A percentile compares a stretch with the other conserved stretches of the same genome.
Conservation (phyloP, 352 stramenopile genomes). For the Phytophthora pini region DNA sequence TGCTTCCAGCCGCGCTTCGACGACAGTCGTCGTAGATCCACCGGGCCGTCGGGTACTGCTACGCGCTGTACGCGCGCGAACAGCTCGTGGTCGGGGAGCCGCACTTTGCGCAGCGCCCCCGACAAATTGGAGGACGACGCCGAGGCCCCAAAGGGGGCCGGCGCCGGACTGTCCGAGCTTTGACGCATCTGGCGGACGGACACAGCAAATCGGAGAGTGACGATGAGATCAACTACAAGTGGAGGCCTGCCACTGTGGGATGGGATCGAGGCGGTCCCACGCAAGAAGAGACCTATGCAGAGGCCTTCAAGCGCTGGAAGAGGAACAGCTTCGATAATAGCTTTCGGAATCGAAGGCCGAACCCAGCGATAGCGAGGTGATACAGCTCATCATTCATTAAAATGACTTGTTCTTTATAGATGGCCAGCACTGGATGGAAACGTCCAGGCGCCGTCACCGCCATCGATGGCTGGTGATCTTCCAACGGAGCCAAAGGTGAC, state of each 20-base stretch:
- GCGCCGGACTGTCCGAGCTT: constrained; percentile 21
- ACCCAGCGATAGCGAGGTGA: constrained; percentile 7
- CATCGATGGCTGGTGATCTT: constrained; percentile 1
- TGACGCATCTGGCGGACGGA: constrained; percentile 18
- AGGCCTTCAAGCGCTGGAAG: constrained; percentile 1
- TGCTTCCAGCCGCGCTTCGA: constrained; percentile 34
- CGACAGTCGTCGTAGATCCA: constrained; percentile 23
- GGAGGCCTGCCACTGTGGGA: not conserved
- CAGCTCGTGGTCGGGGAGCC: constrained; percentile 33
- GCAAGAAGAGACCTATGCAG: constrained; percentile 9
- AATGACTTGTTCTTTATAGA: not conserved
- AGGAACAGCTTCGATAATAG: constrained; percentile 5
- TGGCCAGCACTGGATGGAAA: no score
- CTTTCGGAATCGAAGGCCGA: constrained; percentile 19
- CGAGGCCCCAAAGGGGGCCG: constrained; percentile 12
- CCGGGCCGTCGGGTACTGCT: constrained; percentile 14
- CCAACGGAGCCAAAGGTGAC: not conserved
- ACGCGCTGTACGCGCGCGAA: constrained; percentile 37
- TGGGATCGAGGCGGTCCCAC: constrained; percentile 11
- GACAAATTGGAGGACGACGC: constrained; percentile 30
- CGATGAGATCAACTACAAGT: constrained; percentile 7
- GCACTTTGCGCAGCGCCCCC: constrained; percentile 23
- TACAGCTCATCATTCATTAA: constrained; percentile 2
- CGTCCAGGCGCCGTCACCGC: no score
- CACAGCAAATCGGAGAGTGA: constrained; percentile 39